phyloP scores from a whole-genome alignment of 2,329 filamentous ascomycete species.

The Diaporthe caulivora region DNA sequence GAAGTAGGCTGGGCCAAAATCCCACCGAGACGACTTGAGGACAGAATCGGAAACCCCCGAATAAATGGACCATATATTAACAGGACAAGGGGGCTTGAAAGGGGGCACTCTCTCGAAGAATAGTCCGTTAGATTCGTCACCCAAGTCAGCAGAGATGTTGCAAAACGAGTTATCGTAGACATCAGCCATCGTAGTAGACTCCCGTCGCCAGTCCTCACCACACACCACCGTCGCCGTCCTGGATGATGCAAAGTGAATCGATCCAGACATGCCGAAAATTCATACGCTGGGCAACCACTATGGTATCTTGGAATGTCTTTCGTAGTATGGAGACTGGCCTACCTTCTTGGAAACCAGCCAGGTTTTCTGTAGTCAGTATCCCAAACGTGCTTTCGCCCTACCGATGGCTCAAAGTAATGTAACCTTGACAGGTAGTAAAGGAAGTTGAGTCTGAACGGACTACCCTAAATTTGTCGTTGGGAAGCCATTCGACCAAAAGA shows the following conservation, averaged over 20 bases:
- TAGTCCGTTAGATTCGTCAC: background rate
- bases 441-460: background rate
- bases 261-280: background rate
- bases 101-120: background rate
- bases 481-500: background rate
- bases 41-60: too few relatives aligned
- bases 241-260: slow-evolving; percentile 15
- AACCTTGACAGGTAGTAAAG: background rate
- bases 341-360: background rate
- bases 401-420: slow-evolving; percentile 2
- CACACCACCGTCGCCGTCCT: background rate
- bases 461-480: background rate
- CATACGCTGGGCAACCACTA: background rate
- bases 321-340: background rate
- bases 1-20: background rate
- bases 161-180: background rate
- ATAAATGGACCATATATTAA: too few relatives aligned
- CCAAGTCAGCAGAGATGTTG: slow-evolving; percentile 9
- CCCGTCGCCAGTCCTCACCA: background rate
- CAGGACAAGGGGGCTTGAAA: too few relatives aligned
- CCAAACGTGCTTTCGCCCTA: background rate
- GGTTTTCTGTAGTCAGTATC: background rate
- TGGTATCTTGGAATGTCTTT: background rate
- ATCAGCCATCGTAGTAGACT: background rate
- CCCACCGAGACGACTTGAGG: too few relatives aligned